Evolutionary conservation across 202 grass and related monocot genomes (phyloP).

Genomic region (Sporobolus alterniflorus): DNA sequence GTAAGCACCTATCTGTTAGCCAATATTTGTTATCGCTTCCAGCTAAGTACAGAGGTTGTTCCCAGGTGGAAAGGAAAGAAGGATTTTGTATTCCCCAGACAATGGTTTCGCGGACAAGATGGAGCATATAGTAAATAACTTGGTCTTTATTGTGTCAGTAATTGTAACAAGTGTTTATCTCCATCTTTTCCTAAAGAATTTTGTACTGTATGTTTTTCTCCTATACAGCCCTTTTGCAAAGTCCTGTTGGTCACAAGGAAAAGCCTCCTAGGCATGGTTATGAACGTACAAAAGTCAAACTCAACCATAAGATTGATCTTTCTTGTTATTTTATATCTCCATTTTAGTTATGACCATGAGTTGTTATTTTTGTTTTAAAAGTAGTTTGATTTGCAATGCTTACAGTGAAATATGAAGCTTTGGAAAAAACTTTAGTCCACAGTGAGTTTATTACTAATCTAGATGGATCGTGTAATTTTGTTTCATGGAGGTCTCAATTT

Average conservation of each 20-base stretch:
- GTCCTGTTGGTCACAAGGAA: constrained; percentile 58
- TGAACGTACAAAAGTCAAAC: constrained; percentile 71
- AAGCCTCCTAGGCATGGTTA: constrained; percentile 70
- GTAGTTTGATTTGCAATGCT: constrained; percentile 9
- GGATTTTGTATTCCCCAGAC: constrained; percentile 76
- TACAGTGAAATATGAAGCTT: background rate
- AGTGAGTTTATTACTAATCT: background rate
- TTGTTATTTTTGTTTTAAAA: background rate
- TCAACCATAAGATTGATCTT: constrained; percentile 80
- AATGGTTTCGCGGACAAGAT: constrained; percentile 92
- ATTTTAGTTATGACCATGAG: background rate
- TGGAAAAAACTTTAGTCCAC: background rate
- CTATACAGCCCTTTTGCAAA: constrained; percentile 76
- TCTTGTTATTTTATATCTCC: constrained; percentile 12
- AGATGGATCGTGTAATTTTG: background rate
- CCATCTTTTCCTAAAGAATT: no score
- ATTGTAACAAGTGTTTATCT: no score
- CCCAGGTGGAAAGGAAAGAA: constrained; percentile 89
- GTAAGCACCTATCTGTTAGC: constrained; percentile 4
- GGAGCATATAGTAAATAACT: constrained; percentile 85
- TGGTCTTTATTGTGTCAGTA: constrained; percentile 24
- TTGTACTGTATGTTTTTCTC: constrained; percentile 12
- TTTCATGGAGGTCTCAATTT: background rate
- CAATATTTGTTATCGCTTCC: constrained; percentile 1
- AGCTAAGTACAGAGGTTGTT: constrained; percentile 27